A percentile compares a stretch with the other conserved stretches of the same genome.
phyloP scores from a whole-genome alignment of 176 grass and related monocot species.

The Triticum turgidum region DNA sequence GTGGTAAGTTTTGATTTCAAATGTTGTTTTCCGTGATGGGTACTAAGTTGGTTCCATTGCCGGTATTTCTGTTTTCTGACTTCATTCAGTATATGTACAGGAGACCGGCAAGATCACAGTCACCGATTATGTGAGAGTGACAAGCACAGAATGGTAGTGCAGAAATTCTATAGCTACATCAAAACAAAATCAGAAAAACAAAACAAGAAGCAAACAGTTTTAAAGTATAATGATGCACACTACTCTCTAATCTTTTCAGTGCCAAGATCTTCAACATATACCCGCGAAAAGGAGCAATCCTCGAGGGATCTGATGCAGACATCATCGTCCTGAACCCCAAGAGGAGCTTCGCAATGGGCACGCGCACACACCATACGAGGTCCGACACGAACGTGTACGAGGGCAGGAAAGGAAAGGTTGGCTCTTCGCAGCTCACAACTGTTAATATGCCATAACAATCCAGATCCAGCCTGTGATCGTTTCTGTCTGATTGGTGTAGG shows the following conservation, averaged over 20 bases:
- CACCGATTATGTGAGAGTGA: conserved; percentile 84
- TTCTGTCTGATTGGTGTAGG: conserved; percentile 38
- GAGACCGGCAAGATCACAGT: conserved; percentile 74
- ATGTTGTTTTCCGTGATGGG: background rate
- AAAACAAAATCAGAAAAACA: background rate
- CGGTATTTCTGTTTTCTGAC: conserved; percentile 20
- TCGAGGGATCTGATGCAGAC: conserved; percentile 92
- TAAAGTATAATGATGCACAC: background rate
- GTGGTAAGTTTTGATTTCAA: conserved; percentile 68
- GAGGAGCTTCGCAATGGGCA: conserved; percentile 56
- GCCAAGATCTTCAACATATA: conserved; percentile 97
- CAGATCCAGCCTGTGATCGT: background rate
- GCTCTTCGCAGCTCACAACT: background rate
- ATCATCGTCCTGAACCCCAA: conserved; percentile 88
- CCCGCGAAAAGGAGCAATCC: conserved; percentile 79
- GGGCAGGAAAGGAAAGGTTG: conserved; percentile 83
- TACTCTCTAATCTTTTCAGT: conserved; percentile 41
- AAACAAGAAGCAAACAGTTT: background rate
- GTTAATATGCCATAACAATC: background rate
- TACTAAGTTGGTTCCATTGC: conserved; percentile 17
- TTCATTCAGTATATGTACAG: conserved; percentile 41
- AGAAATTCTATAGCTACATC: background rate
- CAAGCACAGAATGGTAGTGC: conserved; percentile 86
- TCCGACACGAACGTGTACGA: conserved; percentile 82
- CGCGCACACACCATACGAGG: conserved; percentile 78